Conservation (phyloP, 1,284 basidiomycete genomes). For the Ganoderma leucocontextum region DNA sequence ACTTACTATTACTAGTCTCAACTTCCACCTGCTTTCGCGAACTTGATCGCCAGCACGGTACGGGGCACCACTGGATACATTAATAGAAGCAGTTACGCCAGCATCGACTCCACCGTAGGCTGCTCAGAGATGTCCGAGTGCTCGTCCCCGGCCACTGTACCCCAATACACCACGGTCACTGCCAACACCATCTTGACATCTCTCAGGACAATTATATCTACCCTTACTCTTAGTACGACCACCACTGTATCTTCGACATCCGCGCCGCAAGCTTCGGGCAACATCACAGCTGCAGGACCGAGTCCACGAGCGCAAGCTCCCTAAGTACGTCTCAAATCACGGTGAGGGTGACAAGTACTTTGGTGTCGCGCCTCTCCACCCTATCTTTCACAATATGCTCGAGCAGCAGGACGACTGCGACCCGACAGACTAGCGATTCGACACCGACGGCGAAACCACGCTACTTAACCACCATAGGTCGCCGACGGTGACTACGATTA, state of each 20-base stretch:
- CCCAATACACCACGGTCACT: neutral
- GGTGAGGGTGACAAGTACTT: conserved; percentile 42
- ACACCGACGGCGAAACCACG: neutral
- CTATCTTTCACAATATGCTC: conserved; percentile 46
- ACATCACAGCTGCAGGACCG: neutral
- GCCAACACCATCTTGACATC: neutral
- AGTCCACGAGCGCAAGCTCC: neutral
- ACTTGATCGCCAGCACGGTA: too few species aligned
- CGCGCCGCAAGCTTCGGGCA: neutral
- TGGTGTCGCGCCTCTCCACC: conserved; percentile 47
- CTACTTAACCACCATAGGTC: too few species aligned
- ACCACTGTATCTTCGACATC: neutral
- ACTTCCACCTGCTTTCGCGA: too few species aligned
- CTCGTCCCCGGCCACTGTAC: neutral
- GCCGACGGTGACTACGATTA: neutral
- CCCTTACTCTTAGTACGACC: neutral
- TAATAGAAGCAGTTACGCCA: neutral
- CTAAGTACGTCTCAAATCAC: conserved; percentile 29
- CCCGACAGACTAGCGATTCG: neutral
- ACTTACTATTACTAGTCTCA: too few species aligned
- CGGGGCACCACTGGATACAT: too few species aligned
- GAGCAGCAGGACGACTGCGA: conserved; percentile 9
- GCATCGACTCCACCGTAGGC: neutral
- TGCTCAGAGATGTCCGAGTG: neutral
- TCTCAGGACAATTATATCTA: neutral